These are phyloP conservation scores for Dendrostoma leiphaemia DNA, from an alignment of 2,329 filamentous ascomycete genomes.

Conservation along the genomic window DNA sequence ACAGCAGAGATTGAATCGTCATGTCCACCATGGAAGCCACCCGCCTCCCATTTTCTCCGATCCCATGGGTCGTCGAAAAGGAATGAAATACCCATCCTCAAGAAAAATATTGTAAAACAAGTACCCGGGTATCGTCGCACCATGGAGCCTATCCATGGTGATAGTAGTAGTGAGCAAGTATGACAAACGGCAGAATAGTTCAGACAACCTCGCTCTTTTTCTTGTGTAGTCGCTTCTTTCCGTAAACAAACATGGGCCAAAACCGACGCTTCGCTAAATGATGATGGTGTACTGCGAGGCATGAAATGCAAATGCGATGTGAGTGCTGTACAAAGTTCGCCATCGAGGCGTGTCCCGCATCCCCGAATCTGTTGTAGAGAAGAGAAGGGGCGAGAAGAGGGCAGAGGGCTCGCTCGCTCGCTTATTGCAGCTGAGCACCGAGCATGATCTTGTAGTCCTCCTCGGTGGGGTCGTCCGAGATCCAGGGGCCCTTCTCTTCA, in stretches of 20 bases:
- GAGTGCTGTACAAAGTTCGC: neutral
- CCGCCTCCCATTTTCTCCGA: too few relatives aligned
- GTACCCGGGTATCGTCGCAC: constrained; percentile 17
- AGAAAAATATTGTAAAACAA: neutral
- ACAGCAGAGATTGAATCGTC: too few relatives aligned
- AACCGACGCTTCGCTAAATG: neutral
- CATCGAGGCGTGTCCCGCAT: constrained; percentile 3
- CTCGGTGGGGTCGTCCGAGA: constrained; percentile 67
- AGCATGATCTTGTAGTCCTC: constrained; percentile 62
- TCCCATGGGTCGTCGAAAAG: too few relatives aligned
- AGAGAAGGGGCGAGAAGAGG: too few relatives aligned
- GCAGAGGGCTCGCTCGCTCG: neutral
- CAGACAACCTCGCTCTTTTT: neutral
- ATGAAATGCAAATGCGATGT: constrained; percentile 1
- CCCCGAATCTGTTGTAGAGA: constrained; percentile 1
- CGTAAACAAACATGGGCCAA: neutral
- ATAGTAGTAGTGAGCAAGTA: constrained; percentile 6
- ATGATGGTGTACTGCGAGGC: neutral
- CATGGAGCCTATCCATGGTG: constrained; percentile 1
- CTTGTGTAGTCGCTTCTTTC: constrained; percentile 3
- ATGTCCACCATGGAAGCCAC: too few relatives aligned
- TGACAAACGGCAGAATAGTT: neutral
- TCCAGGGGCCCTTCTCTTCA: constrained; percentile 85
- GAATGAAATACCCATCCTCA: too few relatives aligned
- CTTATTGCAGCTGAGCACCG: constrained; percentile 26